Conservation (phyloP, 768 basidiomycete genomes). For the Phaeotremella skinneri region DNA sequence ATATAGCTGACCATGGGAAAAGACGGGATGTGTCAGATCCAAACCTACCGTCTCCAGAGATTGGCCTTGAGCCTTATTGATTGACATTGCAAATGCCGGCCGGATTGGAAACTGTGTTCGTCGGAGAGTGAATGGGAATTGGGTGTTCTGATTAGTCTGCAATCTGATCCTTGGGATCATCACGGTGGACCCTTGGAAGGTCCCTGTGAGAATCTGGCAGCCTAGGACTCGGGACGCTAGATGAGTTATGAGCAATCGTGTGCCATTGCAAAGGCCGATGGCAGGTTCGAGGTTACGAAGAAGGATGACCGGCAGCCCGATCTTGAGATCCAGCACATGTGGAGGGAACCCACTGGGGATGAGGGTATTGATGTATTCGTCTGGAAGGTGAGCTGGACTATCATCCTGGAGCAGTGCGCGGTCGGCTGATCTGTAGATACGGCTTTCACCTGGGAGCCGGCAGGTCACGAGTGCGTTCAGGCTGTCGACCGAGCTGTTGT, state of each 20-base stretch:
- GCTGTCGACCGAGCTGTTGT: too few species aligned
- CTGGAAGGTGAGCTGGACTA: too few species aligned
- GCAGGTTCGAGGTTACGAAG: slow-evolving; percentile 55
- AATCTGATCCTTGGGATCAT: slow-evolving; percentile 55
- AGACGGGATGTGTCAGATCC: too few species aligned
- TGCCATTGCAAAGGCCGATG: slow-evolving; percentile 55
- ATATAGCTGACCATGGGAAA: slow-evolving; percentile 56
- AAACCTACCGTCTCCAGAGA: slow-evolving; percentile 55
- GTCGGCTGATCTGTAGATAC: too few species aligned
- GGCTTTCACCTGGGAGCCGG: too few species aligned
- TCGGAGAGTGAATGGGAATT: slow-evolving; percentile 35
- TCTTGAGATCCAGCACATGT: slow-evolving; percentile 49
- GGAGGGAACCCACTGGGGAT: slow-evolving; percentile 55
- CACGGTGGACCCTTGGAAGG: slow-evolving; percentile 49
- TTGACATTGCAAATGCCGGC: slow-evolving; percentile 57
- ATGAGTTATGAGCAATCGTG: slow-evolving; percentile 43
- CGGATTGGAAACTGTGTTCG: slow-evolving; percentile 55
- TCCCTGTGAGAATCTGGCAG: slow-evolving; percentile 53
- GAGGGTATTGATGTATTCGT: too few species aligned
- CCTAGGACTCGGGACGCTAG: slow-evolving; percentile 52
- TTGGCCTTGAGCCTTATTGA: slow-evolving; percentile 60
- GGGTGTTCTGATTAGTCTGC: slow-evolving; percentile 47
- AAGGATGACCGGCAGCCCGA: slow-evolving; percentile 53
- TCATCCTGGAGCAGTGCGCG: too few species aligned
- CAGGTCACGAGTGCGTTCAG: too few species aligned